These are phyloP conservation scores for Rossbeevera mucosa DNA, from an alignment of 768 basidiomycete species.

Conservation along the genomic window DNA sequence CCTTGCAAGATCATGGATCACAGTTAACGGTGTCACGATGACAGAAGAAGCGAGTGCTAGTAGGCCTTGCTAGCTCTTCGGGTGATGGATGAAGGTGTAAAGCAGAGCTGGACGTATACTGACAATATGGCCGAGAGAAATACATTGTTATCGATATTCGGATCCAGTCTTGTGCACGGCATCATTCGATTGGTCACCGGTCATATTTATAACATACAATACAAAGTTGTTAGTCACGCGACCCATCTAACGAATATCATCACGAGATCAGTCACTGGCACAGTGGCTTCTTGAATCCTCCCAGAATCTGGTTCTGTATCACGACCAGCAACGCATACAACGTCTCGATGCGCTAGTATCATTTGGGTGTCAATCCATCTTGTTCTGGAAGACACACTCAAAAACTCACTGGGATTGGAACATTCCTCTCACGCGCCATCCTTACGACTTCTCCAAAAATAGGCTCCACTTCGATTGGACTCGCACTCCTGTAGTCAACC, in stretches of 20 bases:
- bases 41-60: not conserved
- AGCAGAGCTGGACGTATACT: not conserved
- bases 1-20: not conserved
- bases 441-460: constrained; percentile 52
- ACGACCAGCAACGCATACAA: constrained; percentile 56
- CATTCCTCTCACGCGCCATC: constrained; percentile 14
- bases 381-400: not conserved
- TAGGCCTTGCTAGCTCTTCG: not conserved
- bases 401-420: constrained; percentile 14
- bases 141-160: not conserved
- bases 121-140: not conserved
- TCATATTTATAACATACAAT: too few species aligned
- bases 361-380: not conserved
- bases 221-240: not conserved
- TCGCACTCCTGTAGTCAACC: constrained; percentile 44
- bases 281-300: constrained; percentile 22
- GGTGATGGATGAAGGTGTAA: not conserved
- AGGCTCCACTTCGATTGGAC: constrained; percentile 64
- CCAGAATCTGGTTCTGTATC: constrained; percentile 58
- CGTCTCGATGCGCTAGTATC: constrained; percentile 51
- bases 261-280: too few species aligned
- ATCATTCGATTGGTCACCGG: too few species aligned
- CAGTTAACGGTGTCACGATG: not conserved
- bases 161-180: too few species aligned
- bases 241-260: not conserved